These are phyloP conservation scores for Pichia nanzhaoensis DNA, from an alignment of 805 yeast species.

Conservation along the genomic window DNA sequence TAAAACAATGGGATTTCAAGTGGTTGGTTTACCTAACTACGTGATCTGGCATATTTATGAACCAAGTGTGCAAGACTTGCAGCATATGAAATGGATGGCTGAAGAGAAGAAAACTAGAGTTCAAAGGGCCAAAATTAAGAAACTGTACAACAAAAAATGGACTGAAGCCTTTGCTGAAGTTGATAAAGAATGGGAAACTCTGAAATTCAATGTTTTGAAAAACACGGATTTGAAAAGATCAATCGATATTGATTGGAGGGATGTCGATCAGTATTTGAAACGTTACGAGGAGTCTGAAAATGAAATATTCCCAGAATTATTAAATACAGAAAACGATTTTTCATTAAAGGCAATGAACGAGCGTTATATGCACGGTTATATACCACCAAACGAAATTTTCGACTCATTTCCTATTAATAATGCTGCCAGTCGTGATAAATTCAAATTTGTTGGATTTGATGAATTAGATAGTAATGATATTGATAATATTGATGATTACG, in stretches of 20 bases:
- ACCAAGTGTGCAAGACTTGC: slow-evolving; percentile 87
- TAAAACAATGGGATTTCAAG: slow-evolving; percentile 79
- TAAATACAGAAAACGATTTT: slow-evolving; percentile 12
- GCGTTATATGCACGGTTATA: slow-evolving; percentile 16
- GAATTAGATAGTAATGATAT: slow-evolving; percentile 17
- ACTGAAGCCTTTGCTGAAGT: slow-evolving; percentile 75
- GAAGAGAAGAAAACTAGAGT: slow-evolving; percentile 62
- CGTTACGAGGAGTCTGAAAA: slow-evolving; percentile 16
- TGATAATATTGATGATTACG: slow-evolving; percentile 17
- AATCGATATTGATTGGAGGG: slow-evolving; percentile 64
- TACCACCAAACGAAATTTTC: slow-evolving; percentile 19
- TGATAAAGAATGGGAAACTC: slow-evolving; percentile 61
- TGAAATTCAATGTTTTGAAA: slow-evolving; percentile 64
- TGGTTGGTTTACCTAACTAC: slow-evolving; percentile 88
- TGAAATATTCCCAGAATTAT: slow-evolving; percentile 10
- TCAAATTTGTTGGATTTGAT: slow-evolving; percentile 28
- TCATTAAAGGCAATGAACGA: slow-evolving; percentile 6
- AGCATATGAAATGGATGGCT: slow-evolving; percentile 81
- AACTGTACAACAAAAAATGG: slow-evolving; percentile 70
- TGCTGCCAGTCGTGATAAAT: slow-evolving; percentile 24
- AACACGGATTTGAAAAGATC: slow-evolving; percentile 59
- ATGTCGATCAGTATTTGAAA: slow-evolving; percentile 41
- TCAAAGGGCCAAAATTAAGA: slow-evolving; percentile 58
- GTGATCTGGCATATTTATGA: slow-evolving; percentile 96
- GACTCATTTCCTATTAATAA: slow-evolving; percentile 28